Percentiles rank a stretch among this genome's conserved stretches.
Evolutionary conservation across 2,329 filamentous ascomycete genomes (phyloP).

Genomic region (Hymenoscyphus linearis): DNA sequence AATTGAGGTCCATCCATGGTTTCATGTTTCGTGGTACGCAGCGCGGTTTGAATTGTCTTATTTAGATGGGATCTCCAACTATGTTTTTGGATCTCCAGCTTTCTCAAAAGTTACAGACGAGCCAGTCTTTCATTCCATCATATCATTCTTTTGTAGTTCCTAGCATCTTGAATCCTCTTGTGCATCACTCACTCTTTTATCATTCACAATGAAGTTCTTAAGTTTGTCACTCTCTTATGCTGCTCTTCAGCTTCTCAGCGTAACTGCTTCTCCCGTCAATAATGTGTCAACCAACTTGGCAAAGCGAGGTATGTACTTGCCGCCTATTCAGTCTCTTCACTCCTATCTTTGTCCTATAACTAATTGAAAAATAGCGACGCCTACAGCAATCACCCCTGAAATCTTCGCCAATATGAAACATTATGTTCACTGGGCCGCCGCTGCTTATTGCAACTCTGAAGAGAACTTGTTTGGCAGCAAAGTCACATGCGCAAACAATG

Average conservation of each 20-base stretch:
- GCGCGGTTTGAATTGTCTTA: neutral
- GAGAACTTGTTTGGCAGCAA: constrained; percentile 4
- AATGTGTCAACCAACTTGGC: neutral
- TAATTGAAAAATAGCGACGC: constrained; percentile 19
- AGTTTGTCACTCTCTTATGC: neutral
- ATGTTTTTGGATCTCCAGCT: neutral
- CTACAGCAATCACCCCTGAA: constrained; percentile 9
- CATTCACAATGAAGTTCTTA: neutral
- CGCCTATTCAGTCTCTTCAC: neutral
- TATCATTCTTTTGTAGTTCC: neutral
- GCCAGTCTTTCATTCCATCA: neutral
- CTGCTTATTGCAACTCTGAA: constrained; percentile 24
- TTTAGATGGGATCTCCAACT: neutral
- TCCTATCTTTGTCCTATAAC: neutral
- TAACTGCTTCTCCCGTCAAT: neutral
- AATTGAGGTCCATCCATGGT: neutral
- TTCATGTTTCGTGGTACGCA: neutral
- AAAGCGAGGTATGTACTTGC: neutral
- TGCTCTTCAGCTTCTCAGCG: neutral
- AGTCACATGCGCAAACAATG: constrained; percentile 18
- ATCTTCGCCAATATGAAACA: constrained; percentile 17
- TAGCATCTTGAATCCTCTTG: neutral
- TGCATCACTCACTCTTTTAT: neutral
- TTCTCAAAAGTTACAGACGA: neutral
- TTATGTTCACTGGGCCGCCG: constrained; percentile 23